Evolutionary conservation across 257 asterid species (phyloP), one percentile per base, ranked within the genome.

Genomic region (Cordia subcordata): DNA sequence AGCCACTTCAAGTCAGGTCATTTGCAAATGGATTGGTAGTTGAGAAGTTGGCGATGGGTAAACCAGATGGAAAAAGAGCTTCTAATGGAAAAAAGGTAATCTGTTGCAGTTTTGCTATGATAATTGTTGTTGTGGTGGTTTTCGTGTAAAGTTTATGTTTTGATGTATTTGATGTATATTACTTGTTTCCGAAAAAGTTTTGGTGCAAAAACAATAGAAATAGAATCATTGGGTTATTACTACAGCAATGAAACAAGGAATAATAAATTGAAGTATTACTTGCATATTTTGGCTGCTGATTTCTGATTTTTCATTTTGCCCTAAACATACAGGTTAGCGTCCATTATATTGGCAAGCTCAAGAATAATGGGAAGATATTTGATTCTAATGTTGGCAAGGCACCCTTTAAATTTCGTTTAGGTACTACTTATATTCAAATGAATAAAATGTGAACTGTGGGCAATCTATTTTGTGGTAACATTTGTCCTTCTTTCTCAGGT

Each of bases 11-110:
- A 77, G 77, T 81, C 57, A 81, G 97, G 78, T 15, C 91, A 37
- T 93, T 69, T 71, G 79, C 95, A 6, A 93, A 93, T 81, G 99
- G 99, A 55, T 67, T 93, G 80, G 78, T 64, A 58, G 76, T 86
- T 46, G 97, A 93, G 81, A 95, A 86, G 76, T 13, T 93, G 81
- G 69, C 64, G 45, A 89, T 93, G 99, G 96, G 97, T 63, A 89
- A 73, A 78, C 99, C 99, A 16, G 85, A 79, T 69, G 99, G 96
- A 13, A 84, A 76, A 79, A 89, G 72, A 71, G 99, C 96, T 60
- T 57, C 87, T 60, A 83, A 82, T 13, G 96, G 97, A 60, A 83
- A 79, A 73, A 89, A 85, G 95, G 99, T 92, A 49, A 63, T 49
- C 38, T 11, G 12, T 13, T 62, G 49, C 23, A 27, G 35, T 6